phyloP scores from a whole-genome alignment of 2,329 filamentous ascomycete species.

The Pseudogymnoascus sp. region DNA sequence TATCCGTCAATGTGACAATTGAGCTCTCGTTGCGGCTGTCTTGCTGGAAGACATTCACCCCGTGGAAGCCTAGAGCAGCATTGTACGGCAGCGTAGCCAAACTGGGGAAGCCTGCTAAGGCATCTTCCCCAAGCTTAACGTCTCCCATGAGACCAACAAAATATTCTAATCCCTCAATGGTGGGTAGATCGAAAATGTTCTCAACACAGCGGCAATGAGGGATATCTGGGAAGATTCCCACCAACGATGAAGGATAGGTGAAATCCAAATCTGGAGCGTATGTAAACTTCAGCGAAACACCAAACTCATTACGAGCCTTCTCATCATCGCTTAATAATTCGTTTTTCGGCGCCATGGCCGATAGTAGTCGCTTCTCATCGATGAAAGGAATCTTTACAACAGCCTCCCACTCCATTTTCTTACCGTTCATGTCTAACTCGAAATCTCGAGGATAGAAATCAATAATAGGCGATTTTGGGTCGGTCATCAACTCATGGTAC shows the following conservation, averaged over 20 bases:
- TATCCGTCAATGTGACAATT: constrained; percentile 74
- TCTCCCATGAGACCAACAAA: constrained; percentile 77
- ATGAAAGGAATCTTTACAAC: constrained; percentile 99
- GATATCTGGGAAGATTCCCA: constrained; percentile 85
- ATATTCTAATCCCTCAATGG: constrained; percentile 80
- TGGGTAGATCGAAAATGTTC: constrained; percentile 92
- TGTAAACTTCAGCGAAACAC: constrained; percentile 86
- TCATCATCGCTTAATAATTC: constrained; percentile 69
- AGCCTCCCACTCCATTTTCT: constrained; percentile 99
- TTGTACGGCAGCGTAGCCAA: constrained; percentile 78
- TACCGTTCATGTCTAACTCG: constrained; percentile 97
- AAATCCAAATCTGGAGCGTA: constrained; percentile 72
- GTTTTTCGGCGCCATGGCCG: constrained; percentile 81
- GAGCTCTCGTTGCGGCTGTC: constrained; percentile 96
- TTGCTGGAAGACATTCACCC: constrained; percentile 89
- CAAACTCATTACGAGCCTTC: constrained; percentile 78
- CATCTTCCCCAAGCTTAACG: constrained; percentile 69
- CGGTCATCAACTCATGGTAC: constrained; percentile 91
- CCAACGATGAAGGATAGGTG: constrained; percentile 77
- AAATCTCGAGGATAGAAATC: constrained; percentile 98
- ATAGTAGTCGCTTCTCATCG: constrained; percentile 76
- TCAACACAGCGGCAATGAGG: constrained; percentile 82
- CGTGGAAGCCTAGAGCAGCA: constrained; percentile 75
- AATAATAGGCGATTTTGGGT: constrained; percentile 80
- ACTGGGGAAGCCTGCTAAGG: constrained; percentile 90